Evolutionary conservation across 2,329 filamentous ascomycete genomes (phyloP).

Genomic region (Colletotrichum gloeosporioides): DNA sequence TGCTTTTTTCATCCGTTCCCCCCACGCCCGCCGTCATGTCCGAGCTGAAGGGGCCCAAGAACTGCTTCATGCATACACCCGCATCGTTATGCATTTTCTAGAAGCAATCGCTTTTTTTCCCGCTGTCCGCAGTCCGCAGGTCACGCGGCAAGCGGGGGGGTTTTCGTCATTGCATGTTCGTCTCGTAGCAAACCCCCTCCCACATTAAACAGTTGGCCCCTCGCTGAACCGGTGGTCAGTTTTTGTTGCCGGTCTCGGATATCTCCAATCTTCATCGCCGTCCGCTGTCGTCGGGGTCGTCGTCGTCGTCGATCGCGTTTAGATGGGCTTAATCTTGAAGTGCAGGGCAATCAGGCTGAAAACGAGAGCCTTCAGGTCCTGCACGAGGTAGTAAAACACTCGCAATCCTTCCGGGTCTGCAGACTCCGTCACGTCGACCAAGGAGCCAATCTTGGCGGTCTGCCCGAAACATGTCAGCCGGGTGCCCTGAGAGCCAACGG

Average conservation of each 20-base stretch:
- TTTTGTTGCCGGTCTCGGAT: constrained; percentile 20
- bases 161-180: constrained; percentile 8
- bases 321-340: constrained; percentile 93
- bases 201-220: not conserved
- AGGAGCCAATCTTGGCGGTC: constrained; percentile 97
- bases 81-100: constrained; percentile 8
- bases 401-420: constrained; percentile 93
- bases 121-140: not conserved
- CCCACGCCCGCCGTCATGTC: constrained; percentile 6
- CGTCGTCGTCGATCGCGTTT: constrained; percentile 23
- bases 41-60: constrained; percentile 17
- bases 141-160: not conserved
- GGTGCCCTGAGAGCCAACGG: not conserved
- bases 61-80: constrained; percentile 9
- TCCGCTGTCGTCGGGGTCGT: not conserved
- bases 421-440: constrained; percentile 96
- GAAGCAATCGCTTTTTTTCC: constrained; percentile 1
- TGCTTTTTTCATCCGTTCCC: constrained; percentile 6
- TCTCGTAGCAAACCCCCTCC: not conserved
- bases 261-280: constrained; percentile 25
- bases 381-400: constrained; percentile 98
- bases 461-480: constrained; percentile 41
- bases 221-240: not conserved
- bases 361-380: constrained; percentile 94
- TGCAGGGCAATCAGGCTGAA: constrained; percentile 96